Percentiles rank a stretch among this genome's conserved stretches.
phyloP scores from a whole-genome alignment of 1,139 yeast species.

The Pichia sp. region DNA sequence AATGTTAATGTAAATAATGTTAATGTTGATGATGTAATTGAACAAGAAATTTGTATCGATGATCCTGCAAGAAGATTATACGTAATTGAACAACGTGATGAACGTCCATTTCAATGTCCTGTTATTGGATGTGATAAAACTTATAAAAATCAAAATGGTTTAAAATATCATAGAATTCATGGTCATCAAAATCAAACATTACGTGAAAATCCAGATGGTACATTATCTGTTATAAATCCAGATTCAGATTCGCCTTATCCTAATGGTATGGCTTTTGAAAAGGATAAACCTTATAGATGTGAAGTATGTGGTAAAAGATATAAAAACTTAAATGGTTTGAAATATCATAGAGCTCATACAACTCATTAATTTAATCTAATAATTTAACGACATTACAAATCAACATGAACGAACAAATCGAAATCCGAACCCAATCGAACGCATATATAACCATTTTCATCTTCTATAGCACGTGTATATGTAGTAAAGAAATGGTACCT shows the following conservation, averaged over 20 bases:
- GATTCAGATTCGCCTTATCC: conserved; percentile 85
- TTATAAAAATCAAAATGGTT: conserved; percentile 94
- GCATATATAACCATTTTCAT: no score
- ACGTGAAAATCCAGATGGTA: conserved; percentile 88
- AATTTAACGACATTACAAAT: no score
- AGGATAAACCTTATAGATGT: conserved; percentile 96
- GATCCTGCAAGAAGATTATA: conserved; percentile 94
- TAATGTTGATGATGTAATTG: neutral
- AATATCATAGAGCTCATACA: conserved; percentile 95
- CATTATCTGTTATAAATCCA: conserved; percentile 88
- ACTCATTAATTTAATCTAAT: conserved; percentile 51
- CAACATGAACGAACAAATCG: no score
- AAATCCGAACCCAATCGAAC: no score
- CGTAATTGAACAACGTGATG: conserved; percentile 86
- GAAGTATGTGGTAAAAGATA: conserved; percentile 97
- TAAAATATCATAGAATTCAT: conserved; percentile 90
- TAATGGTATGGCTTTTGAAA: conserved; percentile 90
- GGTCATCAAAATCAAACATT: conserved; percentile 96
- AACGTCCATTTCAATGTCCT: conserved; percentile 95
- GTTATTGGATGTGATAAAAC: conserved; percentile 98
- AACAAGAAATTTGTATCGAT: conserved; percentile 56
- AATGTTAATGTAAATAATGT: neutral
- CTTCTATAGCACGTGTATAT: no score
- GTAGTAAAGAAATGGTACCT: no score
- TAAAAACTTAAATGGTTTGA: conserved; percentile 91